These are phyloP conservation scores for Panaeolus papilionaceus DNA, from an alignment of 768 basidiomycete species.

Conservation along the genomic window DNA sequence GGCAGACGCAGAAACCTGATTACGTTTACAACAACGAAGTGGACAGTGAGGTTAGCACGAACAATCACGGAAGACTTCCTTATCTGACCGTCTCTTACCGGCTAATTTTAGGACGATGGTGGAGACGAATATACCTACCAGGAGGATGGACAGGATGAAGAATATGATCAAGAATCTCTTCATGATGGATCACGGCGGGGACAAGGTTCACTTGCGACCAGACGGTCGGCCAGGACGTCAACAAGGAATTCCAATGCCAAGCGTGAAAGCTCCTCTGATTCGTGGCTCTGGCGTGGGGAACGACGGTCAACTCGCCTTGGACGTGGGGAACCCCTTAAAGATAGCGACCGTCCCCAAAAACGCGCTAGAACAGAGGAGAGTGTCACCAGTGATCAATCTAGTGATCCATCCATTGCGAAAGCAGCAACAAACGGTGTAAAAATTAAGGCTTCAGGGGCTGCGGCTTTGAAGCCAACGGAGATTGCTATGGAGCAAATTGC, in stretches of 20 bases:
- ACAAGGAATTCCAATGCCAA: slow-evolving; percentile 63
- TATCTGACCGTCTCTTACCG: slow-evolving; percentile 30
- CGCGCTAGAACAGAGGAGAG: slow-evolving; percentile 84
- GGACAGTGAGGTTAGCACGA: slow-evolving; percentile 66
- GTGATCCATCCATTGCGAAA: slow-evolving; percentile 41
- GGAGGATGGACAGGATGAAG: slow-evolving; percentile 71
- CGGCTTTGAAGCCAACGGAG: slow-evolving; percentile 74
- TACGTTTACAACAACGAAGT: slow-evolving; percentile 77
- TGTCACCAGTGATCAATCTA: slow-evolving; percentile 60
- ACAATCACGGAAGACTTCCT: slow-evolving; percentile 15
- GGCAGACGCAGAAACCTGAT: slow-evolving; percentile 75
- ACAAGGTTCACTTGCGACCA: slow-evolving; percentile 42
- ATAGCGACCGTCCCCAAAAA: slow-evolving; percentile 59
- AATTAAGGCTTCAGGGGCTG: slow-evolving; percentile 62
- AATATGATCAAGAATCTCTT: slow-evolving; percentile 59
- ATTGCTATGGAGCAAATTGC: slow-evolving; percentile 76
- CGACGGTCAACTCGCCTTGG: slow-evolving; percentile 74
- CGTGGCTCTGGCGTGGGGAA: slow-evolving; percentile 75
- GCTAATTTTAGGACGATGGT: slow-evolving; percentile 57
- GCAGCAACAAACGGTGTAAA: slow-evolving; percentile 44
- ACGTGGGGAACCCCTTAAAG: slow-evolving; percentile 57
- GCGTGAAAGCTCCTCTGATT: slow-evolving; percentile 58
- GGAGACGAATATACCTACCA: slow-evolving; percentile 70
- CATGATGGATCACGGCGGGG: slow-evolving; percentile 58
- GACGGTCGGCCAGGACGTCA: slow-evolving; percentile 56